A percentile compares a stretch with the other conserved stretches of the same genome.
phyloP scores from a whole-genome alignment of 208 protist genomes.

The Leishmania aethiopica region DNA sequence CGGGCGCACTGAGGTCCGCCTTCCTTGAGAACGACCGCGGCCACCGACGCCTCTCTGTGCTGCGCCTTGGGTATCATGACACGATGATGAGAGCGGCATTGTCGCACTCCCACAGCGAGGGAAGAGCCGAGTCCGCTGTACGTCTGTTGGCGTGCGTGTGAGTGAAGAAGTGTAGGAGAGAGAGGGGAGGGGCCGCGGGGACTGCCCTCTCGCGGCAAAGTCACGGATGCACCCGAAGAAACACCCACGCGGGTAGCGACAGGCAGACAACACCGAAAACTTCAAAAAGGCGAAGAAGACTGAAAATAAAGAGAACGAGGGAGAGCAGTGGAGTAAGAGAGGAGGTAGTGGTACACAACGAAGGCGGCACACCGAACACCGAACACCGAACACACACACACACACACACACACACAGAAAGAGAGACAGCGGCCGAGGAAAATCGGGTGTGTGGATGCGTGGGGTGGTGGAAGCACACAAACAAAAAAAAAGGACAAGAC shows the following conservation, averaged over 20 bases:
- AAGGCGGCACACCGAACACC: neutral
- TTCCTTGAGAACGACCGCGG: neutral
- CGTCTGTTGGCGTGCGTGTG: neutral
- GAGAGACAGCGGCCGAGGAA: neutral
- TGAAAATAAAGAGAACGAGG: neutral
- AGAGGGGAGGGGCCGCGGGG: neutral
- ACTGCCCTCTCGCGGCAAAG: neutral
- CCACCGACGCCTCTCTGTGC: neutral
- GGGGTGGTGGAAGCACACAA: neutral
- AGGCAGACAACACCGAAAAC: slow-evolving; percentile 9
- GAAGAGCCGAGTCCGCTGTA: neutral
- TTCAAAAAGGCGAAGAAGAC: neutral
- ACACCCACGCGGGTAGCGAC: neutral
- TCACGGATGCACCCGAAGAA: neutral
- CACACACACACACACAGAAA: neutral
- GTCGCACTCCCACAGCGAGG: neutral
- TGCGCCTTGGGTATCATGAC: slow-evolving; percentile 3
- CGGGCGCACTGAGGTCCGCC: neutral
- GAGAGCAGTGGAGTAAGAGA: slow-evolving; percentile 1
- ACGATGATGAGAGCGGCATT: slow-evolving; percentile 22
- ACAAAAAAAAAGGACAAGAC: neutral
- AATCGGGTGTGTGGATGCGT: neutral
- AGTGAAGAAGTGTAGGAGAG: neutral
- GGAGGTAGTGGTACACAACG: slow-evolving; percentile 4
- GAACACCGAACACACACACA: neutral